A percentile compares a stretch with the other conserved stretches of the same genome.
phyloP scores from a whole-genome alignment of 2,329 filamentous ascomycete genomes.

The Alternaria sp. region DNA sequence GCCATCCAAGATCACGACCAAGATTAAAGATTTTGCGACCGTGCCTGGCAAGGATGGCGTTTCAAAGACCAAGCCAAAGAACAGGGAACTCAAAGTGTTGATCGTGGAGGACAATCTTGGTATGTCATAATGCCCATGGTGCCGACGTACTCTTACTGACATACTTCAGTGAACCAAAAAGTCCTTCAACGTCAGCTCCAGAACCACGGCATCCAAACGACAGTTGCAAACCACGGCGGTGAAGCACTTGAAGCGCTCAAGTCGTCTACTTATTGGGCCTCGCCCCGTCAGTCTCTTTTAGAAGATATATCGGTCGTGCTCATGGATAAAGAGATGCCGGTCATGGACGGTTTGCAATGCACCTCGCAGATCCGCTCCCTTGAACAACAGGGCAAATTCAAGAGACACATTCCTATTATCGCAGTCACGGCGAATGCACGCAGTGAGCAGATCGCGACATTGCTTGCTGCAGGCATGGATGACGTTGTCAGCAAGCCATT shows the following conservation, averaged over 20 bases:
- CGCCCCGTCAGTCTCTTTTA: conserved; percentile 26
- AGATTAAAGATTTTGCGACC: conserved; percentile 49
- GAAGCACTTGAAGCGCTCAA: conserved; percentile 58
- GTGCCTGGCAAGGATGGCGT: conserved; percentile 21
- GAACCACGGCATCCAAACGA: conserved; percentile 57
- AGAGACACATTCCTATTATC: conserved; percentile 53
- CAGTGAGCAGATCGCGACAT: conserved; percentile 52
- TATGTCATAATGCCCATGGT: conserved; percentile 17
- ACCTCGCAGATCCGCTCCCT: conserved; percentile 51
- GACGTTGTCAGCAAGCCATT: conserved; percentile 62
- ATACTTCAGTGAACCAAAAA: conserved; percentile 56
- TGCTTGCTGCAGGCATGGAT: conserved; percentile 55
- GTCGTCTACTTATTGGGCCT: conserved; percentile 54
- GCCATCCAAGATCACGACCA: conserved; percentile 27
- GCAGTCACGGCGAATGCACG: conserved; percentile 55
- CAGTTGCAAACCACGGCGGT: conserved; percentile 60
- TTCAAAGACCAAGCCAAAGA: conserved; percentile 23
- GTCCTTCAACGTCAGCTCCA: conserved; percentile 61
- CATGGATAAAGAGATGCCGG: conserved; percentile 55
- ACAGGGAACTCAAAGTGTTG: conserved; percentile 43
- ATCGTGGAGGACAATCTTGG: conserved; percentile 57
- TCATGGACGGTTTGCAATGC: conserved; percentile 54
- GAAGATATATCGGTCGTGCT: conserved; percentile 46
- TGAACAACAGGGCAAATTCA: conserved; percentile 47
- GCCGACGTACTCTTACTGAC: not conserved